phyloP scores from a whole-genome alignment of 164 flowering plant genomes.

The Piper longum region DNA sequence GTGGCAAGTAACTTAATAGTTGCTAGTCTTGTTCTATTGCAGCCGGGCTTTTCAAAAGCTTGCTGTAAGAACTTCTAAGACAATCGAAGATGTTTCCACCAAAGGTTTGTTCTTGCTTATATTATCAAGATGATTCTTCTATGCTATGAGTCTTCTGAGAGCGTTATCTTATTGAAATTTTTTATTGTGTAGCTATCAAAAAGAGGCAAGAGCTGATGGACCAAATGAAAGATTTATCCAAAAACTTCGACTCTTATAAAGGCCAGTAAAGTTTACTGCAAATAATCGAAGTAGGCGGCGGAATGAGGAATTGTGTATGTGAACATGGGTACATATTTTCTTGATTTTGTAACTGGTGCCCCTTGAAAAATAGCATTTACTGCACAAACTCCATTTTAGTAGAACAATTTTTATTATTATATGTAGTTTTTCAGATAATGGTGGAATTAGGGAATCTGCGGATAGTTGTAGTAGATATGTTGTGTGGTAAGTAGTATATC shows the following conservation, averaged over 20 bases:
- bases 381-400: too few relatives aligned
- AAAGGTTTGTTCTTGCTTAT: conserved; percentile 19
- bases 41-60: conserved; percentile 76
- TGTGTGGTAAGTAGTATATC: too few relatives aligned
- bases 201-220: conserved; percentile 39
- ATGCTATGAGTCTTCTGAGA: not conserved
- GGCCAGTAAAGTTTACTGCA: not conserved
- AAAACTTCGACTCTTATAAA: conserved; percentile 6
- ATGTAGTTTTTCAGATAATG: too few relatives aligned
- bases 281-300: too few relatives aligned
- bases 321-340: too few relatives aligned
- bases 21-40: conserved; percentile 2
- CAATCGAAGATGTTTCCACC: conserved; percentile 33
- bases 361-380: too few relatives aligned
- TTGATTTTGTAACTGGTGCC: too few relatives aligned
- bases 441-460: too few relatives aligned
- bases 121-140: not conserved
- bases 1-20: not conserved
- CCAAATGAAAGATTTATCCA: conserved; percentile 45
- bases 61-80: conserved; percentile 81
- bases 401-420: too few relatives aligned
- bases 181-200: conserved; percentile 26
- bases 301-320: too few relatives aligned
- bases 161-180: not conserved
- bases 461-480: too few relatives aligned